Conservation (phyloP, 176 grass and related monocot genomes). For the Themeda triandra region DNA sequence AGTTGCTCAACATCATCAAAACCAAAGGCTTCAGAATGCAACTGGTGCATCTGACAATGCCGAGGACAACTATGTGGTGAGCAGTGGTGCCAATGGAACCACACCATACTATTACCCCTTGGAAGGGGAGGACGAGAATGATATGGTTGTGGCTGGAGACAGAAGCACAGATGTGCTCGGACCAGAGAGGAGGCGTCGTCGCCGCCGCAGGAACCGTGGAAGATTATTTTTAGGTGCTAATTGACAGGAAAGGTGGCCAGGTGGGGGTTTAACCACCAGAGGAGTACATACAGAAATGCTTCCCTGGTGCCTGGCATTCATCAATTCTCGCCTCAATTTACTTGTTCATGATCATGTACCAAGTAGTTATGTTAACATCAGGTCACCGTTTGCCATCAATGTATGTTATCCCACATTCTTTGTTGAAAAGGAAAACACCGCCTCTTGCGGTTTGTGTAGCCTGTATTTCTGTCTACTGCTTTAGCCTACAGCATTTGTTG, state of each 20-base stretch:
- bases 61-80: conserved; percentile 29
- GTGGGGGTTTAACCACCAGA: neutral
- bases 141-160: conserved; percentile 20
- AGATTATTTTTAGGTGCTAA: conserved; percentile 61
- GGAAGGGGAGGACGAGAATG: conserved; percentile 51
- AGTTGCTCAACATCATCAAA: conserved; percentile 60
- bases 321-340: conserved; percentile 51
- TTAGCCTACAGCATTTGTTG: neutral
- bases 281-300: conserved; percentile 36
- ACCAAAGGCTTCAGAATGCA: conserved; percentile 52
- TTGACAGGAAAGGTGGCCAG: conserved; percentile 25
- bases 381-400: conserved; percentile 48
- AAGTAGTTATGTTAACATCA: conserved; percentile 45
- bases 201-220: conserved; percentile 64
- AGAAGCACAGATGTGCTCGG: conserved; percentile 28
- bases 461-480: neutral
- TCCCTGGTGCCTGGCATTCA: conserved; percentile 47
- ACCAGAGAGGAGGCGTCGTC: conserved; percentile 43
- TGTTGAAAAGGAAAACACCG: conserved; percentile 42
- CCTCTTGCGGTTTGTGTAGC: conserved; percentile 32
- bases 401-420: conserved; percentile 45
- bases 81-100: conserved; percentile 28
- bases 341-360: conserved; percentile 71
- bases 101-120: conserved; percentile 45
- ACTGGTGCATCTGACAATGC: conserved; percentile 30